phyloP scores from a whole-genome alignment of 495 filamentous ascomycete species.

The Staphylotrichum tortipilum region DNA sequence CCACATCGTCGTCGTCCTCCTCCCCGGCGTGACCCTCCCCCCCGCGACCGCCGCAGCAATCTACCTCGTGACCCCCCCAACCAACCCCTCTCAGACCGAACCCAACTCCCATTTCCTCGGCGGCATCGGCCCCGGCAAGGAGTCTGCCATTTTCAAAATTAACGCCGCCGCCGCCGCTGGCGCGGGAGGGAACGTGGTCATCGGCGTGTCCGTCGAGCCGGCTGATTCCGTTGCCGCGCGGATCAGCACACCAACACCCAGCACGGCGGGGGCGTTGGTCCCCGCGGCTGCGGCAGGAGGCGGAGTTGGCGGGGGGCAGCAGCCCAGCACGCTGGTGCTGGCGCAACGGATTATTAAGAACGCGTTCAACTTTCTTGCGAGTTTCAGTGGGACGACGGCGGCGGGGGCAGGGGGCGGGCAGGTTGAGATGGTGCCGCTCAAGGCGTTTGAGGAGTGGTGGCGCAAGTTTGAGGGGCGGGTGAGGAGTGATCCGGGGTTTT shows the following conservation, averaged over 20 bases:
- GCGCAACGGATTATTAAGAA: conserved; percentile 92
- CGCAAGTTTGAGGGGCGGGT: conserved; percentile 86
- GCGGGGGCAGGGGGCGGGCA: too few species aligned
- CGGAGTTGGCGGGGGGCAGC: conserved; percentile 1
- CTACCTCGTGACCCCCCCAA: conserved; percentile 55
- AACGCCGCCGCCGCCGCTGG: conserved; percentile 3
- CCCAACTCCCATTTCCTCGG: conserved; percentile 73
- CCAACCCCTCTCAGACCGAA: conserved; percentile 8
- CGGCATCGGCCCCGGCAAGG: conserved; percentile 78
- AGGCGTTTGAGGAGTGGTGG: conserved; percentile 96
- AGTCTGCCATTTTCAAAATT: conserved; percentile 78
- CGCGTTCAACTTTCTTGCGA: conserved; percentile 93
- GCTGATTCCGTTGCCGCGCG: conserved; percentile 59
- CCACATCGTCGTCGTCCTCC: conserved; percentile 82
- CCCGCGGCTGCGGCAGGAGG: not conserved
- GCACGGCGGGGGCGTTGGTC: conserved; percentile 18
- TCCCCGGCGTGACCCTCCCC: conserved; percentile 69
- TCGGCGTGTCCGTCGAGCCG: conserved; percentile 81
- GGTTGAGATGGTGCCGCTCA: conserved; percentile 79
- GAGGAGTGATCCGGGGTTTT: conserved; percentile 75
- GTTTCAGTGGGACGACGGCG: conserved; percentile 64
- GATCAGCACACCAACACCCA: too few species aligned
- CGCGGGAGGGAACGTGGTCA: conserved; percentile 37
- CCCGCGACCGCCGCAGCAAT: conserved; percentile 75
- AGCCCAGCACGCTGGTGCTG: conserved; percentile 58